A percentile compares a stretch with the other conserved stretches of the same genome.
These are phyloP conservation scores for Pontederia crassipes DNA, from an alignment of 176 grass and related monocot genomes.

Conservation along the genomic window DNA sequence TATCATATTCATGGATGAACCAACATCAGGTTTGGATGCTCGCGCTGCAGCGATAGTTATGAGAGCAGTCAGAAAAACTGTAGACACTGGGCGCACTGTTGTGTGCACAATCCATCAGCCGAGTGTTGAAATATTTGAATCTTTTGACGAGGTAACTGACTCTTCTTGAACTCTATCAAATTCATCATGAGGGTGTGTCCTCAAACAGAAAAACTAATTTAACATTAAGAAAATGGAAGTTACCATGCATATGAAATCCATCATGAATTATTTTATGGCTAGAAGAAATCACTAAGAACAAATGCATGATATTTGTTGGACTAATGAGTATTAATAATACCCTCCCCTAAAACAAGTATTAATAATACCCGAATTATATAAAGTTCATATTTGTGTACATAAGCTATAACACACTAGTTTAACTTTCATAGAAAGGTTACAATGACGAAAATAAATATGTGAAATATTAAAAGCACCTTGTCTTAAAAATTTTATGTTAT, in stretches of 20 bases:
- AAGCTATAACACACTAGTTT: too few relatives aligned
- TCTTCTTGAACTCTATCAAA: neutral
- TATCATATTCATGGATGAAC: constrained; percentile 95
- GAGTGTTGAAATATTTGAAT: constrained; percentile 92
- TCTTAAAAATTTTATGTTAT: constrained; percentile 14
- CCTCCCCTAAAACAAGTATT: too few relatives aligned
- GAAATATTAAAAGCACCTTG: constrained; percentile 2
- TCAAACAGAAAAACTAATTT: neutral
- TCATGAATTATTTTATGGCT: neutral
- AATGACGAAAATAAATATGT: too few relatives aligned
- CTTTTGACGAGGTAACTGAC: constrained; percentile 76
- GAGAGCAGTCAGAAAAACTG: constrained; percentile 85
- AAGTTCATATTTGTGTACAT: too few relatives aligned
- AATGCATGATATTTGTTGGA: too few relatives aligned
- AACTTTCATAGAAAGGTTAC: too few relatives aligned
- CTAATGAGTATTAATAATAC: too few relatives aligned
- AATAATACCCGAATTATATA: too few relatives aligned
- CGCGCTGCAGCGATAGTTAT: constrained; percentile 90
- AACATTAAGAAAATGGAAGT: neutral
- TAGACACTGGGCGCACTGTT: constrained; percentile 87
- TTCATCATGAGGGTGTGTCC: neutral
- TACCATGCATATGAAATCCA: neutral
- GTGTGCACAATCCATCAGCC: constrained; percentile 95
- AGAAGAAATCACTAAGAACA: too few relatives aligned
- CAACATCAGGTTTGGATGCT: constrained; percentile 80